Conservation (phyloP, 257 asterid genomes). For the Avicennia marina region DNA sequence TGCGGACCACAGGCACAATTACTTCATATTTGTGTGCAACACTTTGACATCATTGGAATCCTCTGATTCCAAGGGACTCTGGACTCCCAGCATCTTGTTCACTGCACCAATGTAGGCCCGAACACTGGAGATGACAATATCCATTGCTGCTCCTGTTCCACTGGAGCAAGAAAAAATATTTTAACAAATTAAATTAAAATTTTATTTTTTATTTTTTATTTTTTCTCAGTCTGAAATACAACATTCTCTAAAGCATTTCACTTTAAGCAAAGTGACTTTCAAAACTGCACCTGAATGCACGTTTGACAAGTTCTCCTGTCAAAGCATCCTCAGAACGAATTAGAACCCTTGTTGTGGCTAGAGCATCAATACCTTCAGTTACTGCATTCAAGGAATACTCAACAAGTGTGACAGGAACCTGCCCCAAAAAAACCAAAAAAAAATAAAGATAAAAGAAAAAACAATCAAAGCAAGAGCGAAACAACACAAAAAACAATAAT, state of each 20-base stretch:
- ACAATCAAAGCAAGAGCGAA: too few relatives aligned
- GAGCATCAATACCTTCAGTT: slow-evolving; percentile 94
- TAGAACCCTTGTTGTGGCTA: slow-evolving; percentile 78
- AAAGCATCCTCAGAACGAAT: slow-evolving; percentile 68
- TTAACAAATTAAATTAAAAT: too few relatives aligned
- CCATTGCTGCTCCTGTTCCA: slow-evolving; percentile 91
- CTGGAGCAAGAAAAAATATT: slow-evolving; percentile 31
- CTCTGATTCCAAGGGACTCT: slow-evolving; percentile 25
- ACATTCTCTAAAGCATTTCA: too few relatives aligned
- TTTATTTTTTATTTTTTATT: too few relatives aligned
- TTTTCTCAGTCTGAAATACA: too few relatives aligned
- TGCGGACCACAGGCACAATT: neutral
- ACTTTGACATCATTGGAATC: slow-evolving; percentile 26
- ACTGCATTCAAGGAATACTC: slow-evolving; percentile 82
- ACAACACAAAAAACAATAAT: too few relatives aligned
- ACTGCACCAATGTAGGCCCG: slow-evolving; percentile 89
- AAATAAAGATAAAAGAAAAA: too few relatives aligned
- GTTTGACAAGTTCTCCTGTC: slow-evolving; percentile 53
- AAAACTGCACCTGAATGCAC: slow-evolving; percentile 58
- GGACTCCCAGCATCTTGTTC: slow-evolving; percentile 75
- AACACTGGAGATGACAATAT: slow-evolving; percentile 83
- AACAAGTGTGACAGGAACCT: slow-evolving; percentile 75
- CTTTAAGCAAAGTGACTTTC: too few relatives aligned
- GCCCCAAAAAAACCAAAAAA: neutral
- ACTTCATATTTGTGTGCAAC: slow-evolving; percentile 10